A percentile compares a stretch with the other conserved stretches of the same genome.
Evolutionary conservation across 805 yeast genomes (phyloP).

Genomic region (Cephaloascus fragrans): DNA sequence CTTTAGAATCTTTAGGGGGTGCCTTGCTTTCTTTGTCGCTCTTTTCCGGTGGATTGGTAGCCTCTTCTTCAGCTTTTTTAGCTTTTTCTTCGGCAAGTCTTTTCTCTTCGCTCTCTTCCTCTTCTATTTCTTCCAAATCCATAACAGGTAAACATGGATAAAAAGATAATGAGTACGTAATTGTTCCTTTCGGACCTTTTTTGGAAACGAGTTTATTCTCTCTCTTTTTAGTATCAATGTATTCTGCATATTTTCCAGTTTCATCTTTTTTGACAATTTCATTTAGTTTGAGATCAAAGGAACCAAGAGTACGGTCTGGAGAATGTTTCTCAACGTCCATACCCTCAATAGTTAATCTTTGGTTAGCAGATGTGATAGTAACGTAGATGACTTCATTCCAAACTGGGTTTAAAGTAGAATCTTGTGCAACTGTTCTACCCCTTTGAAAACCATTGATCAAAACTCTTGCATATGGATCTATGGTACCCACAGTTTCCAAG

Average conservation of each 20-base stretch:
- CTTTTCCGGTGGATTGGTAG: conserved; percentile 10
- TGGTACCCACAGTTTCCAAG: conserved; percentile 79
- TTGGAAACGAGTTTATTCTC: conserved; percentile 57
- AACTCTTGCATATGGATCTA: conserved; percentile 85
- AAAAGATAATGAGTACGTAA: conserved; percentile 69
- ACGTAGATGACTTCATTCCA: conserved; percentile 81
- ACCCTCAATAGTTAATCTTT: conserved; percentile 73
- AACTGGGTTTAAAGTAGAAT: conserved; percentile 64
- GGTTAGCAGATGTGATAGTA: conserved; percentile 76
- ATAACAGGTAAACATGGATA: conserved; percentile 77
- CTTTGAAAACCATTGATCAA: conserved; percentile 67
- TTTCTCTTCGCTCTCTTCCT: conserved; percentile 31
- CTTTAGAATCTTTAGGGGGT: conserved; percentile 8
- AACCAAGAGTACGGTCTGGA: conserved; percentile 84
- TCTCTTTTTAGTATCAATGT: conserved; percentile 45
- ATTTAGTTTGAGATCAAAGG: conserved; percentile 57
- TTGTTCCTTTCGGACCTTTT: conserved; percentile 76
- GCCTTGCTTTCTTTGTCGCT: conserved; percentile 20
- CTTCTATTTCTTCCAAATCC: conserved; percentile 63
- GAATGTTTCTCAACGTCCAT: conserved; percentile 81
- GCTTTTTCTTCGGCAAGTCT: conserved; percentile 18
- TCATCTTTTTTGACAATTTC: conserved; percentile 66
- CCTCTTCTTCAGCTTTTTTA: conserved; percentile 21
- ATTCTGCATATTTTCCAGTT: conserved; percentile 46
- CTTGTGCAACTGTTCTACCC: conserved; percentile 65